Base-by-base conservation (phyloP, 2,329 filamentous ascomycete species). In the Colletotrichum higginsianum region DNA sequence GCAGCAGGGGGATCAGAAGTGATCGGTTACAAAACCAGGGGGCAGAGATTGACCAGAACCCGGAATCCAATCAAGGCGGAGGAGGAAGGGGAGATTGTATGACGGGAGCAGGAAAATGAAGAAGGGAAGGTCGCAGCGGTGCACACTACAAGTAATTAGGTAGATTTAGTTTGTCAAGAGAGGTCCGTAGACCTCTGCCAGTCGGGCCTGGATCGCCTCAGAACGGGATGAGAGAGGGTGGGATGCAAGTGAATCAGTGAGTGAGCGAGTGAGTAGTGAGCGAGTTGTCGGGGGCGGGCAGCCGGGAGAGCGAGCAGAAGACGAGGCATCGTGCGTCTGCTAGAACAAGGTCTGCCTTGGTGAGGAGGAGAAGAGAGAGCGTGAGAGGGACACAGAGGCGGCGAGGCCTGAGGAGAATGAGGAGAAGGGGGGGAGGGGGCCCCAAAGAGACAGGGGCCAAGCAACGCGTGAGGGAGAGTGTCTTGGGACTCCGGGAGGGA, bases 11-110 rank as follows among this genome's bases (percentile, higher is more conserved):
- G 53, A 69, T 52, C 40, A 61, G 47, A 70, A 64, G 53, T 30
- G 66, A 71, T 66, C 66, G 47, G 70, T 72, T 72, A 66, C 60
- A 70, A 49, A 61, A 65, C 61, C 60, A 55, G 30, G 70, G 66
- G 61, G 47, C 58, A 49, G 68, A 58, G 38, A 67, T 71, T 67
- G 68, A 71, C 64, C 52, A 71, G 68, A 57, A 67, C 50, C 21
- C 16, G 47, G 26, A 65, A 26, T 55, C 65, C 65, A 69, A 72
- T 68, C 65, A 69, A 69, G 65, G 26, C 57, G 52, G 66, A 64
- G 18, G 44, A 26, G 56, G 35, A 47, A 47, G 40, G 47, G 42
- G 42, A 61, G 44, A 64, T 53, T 40, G 50, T 46, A 67, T 60
- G n/a, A 55, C 63, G 49, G 69, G 66, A 15, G 26, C 30, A 49